Evolutionary conservation across 768 basidiomycete species (phyloP), one percentile per base, ranked within the genome.

Genomic region (Tylopilus intermedius): DNA sequence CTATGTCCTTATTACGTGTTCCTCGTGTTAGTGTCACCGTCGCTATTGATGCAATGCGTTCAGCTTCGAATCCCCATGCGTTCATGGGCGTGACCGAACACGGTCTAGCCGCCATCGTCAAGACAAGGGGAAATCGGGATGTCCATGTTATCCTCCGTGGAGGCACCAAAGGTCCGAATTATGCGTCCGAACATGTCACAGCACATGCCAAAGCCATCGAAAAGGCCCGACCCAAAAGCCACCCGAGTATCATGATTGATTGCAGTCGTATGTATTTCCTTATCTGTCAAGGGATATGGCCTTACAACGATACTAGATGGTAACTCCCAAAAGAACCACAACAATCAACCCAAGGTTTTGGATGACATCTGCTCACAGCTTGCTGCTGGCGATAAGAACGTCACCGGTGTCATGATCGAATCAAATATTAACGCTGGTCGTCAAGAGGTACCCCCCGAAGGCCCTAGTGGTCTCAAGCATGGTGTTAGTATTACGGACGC

Each of bases 381-480:
- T 49, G 71, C 68, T 6, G 78, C 79, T 7, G 91, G 91, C 26
- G 74, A 78, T 50, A 76, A 69, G 53, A 75, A 78, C 61, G 87
- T 99, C 70, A 90, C 90, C 5, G 95, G 95, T 43, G 92, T 97
- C 52, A 98, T 99, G 95, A 81, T 99, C 66, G 95, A 99, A 73
- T 90, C 87, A 11, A 88, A 97, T 69, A 85, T 99, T 71, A 86
- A 89, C 64, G 87, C 85, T 46, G 95, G 95, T 18, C 76, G 84
- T 54, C 95, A 99, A 73, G 88, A 93, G 60, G 88, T 95, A 13
- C 94, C 95, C 2, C 58, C 76, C 3, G 76, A 74, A 40, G 88
- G 93, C 7, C 85, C 87, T 0, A 58, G 71, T 15, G 79, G 67
- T 8, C 78, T 94, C 59, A 90, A 88, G 69, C 74, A 84, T 52